These are phyloP conservation scores for Paxillus ammoniavirescens DNA, from an alignment of 768 basidiomycete species.

Conservation along the genomic window DNA sequence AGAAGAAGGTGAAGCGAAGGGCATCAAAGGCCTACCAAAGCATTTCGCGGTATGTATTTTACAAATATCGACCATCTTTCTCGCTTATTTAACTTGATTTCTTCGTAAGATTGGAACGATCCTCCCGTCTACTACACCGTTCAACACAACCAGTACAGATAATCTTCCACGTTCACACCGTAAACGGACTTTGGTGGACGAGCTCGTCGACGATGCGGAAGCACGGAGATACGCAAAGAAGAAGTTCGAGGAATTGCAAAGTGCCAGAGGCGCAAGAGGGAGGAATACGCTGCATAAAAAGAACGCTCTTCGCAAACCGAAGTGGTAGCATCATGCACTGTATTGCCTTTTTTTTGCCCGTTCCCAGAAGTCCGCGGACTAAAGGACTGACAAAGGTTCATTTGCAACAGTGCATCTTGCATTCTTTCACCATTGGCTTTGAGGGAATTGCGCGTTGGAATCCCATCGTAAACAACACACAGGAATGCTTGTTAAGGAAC, in stretches of 20 bases:
- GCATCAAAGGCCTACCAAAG: conserved; percentile 81
- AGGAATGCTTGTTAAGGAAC: too few relatives aligned
- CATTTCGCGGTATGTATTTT: conserved; percentile 76
- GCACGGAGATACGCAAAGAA: conserved; percentile 85
- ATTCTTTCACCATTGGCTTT: too few relatives aligned
- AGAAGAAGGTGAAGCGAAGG: conserved; percentile 82
- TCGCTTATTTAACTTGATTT: conserved; percentile 4
- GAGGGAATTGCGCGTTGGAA: too few relatives aligned
- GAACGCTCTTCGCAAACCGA: conserved; percentile 58
- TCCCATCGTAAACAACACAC: too few relatives aligned
- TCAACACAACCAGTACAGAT: conserved; percentile 64
- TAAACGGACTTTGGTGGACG: conserved; percentile 85
- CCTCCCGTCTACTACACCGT: conserved; percentile 66
- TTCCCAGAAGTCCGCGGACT: not conserved
- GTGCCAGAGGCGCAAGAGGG: conserved; percentile 64
- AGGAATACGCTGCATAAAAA: conserved; percentile 67
- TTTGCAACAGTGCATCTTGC: not conserved
- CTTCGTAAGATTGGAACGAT: conserved; percentile 72
- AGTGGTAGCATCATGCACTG: conserved; percentile 52
- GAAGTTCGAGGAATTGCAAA: conserved; percentile 82
- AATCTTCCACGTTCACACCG: conserved; percentile 69
- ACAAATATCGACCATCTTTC: not conserved
- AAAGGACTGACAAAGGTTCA: not conserved
- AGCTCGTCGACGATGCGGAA: conserved; percentile 86
- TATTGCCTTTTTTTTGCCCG: conserved; percentile 2